These are phyloP conservation scores for Tardiomyces blankii DNA, from an alignment of 1,139 yeast genomes.

Conservation along the genomic window DNA sequence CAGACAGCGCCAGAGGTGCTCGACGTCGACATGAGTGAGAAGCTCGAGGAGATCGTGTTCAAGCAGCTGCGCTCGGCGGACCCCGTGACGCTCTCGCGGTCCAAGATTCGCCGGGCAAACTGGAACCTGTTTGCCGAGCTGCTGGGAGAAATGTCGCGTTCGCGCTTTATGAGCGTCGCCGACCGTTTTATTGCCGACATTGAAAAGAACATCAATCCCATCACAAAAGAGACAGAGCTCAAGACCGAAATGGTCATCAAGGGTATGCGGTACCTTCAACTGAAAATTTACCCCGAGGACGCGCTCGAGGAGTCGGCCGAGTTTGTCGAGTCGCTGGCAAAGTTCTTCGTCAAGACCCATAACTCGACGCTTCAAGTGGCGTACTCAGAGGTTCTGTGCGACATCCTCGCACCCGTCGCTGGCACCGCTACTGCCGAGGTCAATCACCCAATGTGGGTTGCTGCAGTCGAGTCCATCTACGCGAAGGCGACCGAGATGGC, in stretches of 20 bases:
- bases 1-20: slow-evolving; percentile 66
- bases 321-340: slow-evolving; percentile 72
- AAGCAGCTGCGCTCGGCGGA: slow-evolving; percentile 84
- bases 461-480: slow-evolving; percentile 57
- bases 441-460: slow-evolving; percentile 92
- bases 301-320: slow-evolving; percentile 88
- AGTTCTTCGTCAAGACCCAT: slow-evolving; percentile 60
- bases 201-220: slow-evolving; percentile 43
- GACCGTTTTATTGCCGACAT: slow-evolving; percentile 90
- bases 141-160: slow-evolving; percentile 81
- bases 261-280: slow-evolving; percentile 78
- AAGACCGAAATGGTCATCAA: slow-evolving; percentile 64
- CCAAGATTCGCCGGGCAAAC: slow-evolving; percentile 75
- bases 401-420: slow-evolving; percentile 69
- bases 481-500: slow-evolving; percentile 37
- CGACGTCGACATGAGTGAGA: slow-evolving; percentile 73
- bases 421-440: slow-evolving; percentile 86
- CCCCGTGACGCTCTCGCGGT: slow-evolving; percentile 53
- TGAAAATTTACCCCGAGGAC: slow-evolving; percentile 76
- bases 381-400: slow-evolving; percentile 75
- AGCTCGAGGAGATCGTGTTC: slow-evolving; percentile 86
- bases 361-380: slow-evolving; percentile 40
- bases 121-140: slow-evolving; percentile 90
- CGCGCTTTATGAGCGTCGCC: slow-evolving; percentile 74
- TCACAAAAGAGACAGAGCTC: slow-evolving; percentile 54